Conservation (phyloP, 2,329 filamentous ascomycete species). For the Colletotrichum simmondsii region DNA sequence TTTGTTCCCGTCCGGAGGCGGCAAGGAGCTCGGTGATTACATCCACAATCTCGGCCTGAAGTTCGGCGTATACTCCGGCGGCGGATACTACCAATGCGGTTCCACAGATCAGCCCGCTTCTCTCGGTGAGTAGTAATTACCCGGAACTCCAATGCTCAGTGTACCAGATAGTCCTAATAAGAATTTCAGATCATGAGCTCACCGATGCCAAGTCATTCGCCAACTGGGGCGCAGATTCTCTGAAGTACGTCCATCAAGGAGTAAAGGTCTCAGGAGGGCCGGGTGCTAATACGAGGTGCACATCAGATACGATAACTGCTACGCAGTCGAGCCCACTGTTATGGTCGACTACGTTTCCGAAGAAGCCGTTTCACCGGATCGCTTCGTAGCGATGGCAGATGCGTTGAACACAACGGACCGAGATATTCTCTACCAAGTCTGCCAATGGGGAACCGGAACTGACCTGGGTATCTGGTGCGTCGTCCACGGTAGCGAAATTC, state of each 20-base stretch:
- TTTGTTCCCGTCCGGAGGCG: constrained; percentile 61
- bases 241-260: constrained; percentile 55
- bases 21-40: constrained; percentile 56
- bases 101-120: constrained; percentile 54
- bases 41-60: constrained; percentile 59
- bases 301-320: constrained; percentile 60
- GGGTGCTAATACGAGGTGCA: fast-evolving
- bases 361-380: constrained; percentile 50
- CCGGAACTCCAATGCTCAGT: background rate
- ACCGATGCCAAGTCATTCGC: constrained; percentile 53
- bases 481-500: too few relatives aligned
- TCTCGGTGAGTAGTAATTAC: constrained; percentile 45
- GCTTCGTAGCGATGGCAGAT: constrained; percentile 58
- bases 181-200: constrained; percentile 49
- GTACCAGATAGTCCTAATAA: background rate
- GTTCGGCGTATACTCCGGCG: constrained; percentile 66
- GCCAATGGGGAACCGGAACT: constrained; percentile 63
- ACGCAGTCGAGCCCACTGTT: constrained; percentile 51
- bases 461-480: constrained; percentile 56
- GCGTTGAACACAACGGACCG: constrained; percentile 51
- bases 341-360: constrained; percentile 54
- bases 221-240: constrained; percentile 56
- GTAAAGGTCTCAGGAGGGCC: background rate
- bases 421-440: constrained; percentile 60
- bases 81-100: constrained; percentile 56